Conservation (phyloP, 2,329 filamentous ascomycete genomes). For the Chaetomium sp. region DNA sequence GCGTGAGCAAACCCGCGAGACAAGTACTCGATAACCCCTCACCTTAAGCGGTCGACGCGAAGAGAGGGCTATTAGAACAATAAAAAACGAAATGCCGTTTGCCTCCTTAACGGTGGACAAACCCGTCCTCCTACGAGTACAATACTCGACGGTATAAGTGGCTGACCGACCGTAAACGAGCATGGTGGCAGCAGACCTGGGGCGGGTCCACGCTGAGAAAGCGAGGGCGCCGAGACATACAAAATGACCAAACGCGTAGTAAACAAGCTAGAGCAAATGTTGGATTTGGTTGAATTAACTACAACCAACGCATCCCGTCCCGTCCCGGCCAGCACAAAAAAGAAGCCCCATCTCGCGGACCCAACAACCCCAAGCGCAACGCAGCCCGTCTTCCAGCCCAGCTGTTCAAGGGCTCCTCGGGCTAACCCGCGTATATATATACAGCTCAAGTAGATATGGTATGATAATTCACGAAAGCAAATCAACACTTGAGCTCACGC, state of each 20-base stretch:
- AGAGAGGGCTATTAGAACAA: not conserved
- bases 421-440: not conserved
- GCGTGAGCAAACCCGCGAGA: not conserved
- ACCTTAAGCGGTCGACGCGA: not conserved
- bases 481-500: not conserved
- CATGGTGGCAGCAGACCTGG: too few species aligned
- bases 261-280: not conserved
- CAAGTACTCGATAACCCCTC: not conserved
- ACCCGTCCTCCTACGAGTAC: too few species aligned
- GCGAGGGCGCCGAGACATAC: too few species aligned
- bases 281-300: slow-evolving; percentile 1
- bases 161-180: too few species aligned
- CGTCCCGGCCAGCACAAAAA: not conserved
- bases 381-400: slow-evolving; percentile 14
- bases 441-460: not conserved
- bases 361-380: not conserved
- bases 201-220: too few species aligned
- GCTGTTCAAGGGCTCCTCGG: not conserved
- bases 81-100: not conserved
- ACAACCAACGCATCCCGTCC: not conserved
- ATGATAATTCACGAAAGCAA: not conserved
- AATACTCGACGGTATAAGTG: too few species aligned
- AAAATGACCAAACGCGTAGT: not conserved
- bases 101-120: not conserved
- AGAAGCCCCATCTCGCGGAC: not conserved